Evolutionary conservation across 1,284 basidiomycete species (phyloP), one percentile per base, ranked within the genome.

Genomic region (Neolentinus lepideus): DNA sequence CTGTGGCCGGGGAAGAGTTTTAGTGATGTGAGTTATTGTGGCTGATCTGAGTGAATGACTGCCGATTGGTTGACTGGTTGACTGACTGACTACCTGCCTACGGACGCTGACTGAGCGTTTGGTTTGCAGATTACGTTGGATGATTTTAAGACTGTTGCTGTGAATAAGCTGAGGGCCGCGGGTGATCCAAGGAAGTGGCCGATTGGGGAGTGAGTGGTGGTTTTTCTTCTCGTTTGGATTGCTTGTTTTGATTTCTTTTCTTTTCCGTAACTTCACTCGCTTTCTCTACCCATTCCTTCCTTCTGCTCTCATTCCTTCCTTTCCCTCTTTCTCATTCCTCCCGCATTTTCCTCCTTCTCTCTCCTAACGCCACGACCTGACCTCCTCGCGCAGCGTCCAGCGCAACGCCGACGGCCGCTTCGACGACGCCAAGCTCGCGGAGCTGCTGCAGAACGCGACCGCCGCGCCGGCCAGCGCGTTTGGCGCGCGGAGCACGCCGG

Each of bases 401-500:
- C 82, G 87, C 14, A 74, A 72, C 24, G 55, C 69, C 1, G 71
- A 78, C 60, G 83, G 83, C n/a, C 69, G 71, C 1, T 92, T 90
- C 70, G 68, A 72, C n/a, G 88, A 93, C 60, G 75, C 71, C 11
- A 84, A 87, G 55, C 74, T 94, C 12, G 88, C 88, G 0, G 67
- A 72, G 11, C 70, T 91, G 54, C 66, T 93, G 57, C 82, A 84
- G 52, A 70, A 83, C 59, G 81, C 88, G 2, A 92, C 86, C 0
- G 81, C 81, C 53, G 73, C 73, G 56, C 71, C 77, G 1, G 88
- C 92, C 1, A 81, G 80, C 27, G 83, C 90, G 2, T 94, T 85
- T 73, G 76, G 79, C 57, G 92, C 91, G n/a, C 77, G 85, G 12
- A 84, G 88, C 22, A 84, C 80, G 52, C 91, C 91, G 0, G 78